Evolutionary conservation across 345 rosid species (phyloP).

Genomic region (Rhizophora mangle): DNA sequence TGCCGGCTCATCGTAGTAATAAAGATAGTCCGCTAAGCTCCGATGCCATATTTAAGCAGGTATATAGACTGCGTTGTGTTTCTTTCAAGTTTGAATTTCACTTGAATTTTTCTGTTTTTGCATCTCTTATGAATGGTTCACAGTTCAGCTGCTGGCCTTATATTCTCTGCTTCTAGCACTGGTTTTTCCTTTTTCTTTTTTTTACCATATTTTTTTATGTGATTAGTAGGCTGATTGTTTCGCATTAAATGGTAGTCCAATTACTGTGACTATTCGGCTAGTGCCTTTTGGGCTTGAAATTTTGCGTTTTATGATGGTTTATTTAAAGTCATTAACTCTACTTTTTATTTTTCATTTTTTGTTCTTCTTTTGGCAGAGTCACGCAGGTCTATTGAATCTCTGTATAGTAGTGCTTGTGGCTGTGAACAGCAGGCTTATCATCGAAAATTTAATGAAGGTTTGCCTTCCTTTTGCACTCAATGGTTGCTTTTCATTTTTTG

Average conservation of each 20-base stretch:
- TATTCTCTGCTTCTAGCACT: no score
- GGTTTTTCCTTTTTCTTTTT: neutral
- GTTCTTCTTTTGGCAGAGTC: slow-evolving; percentile 56
- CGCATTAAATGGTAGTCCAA: no score
- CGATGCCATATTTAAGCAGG: slow-evolving; percentile 81
- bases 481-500: neutral
- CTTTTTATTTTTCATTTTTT: neutral
- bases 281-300: no score
- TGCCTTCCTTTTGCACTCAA: neutral
- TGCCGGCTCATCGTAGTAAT: slow-evolving; percentile 68
- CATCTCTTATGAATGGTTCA: no score
- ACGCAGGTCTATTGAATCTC: slow-evolving; percentile 94
- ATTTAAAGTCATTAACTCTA: neutral
- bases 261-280: no score
- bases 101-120: neutral
- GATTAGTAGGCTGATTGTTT: no score
- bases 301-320: neutral
- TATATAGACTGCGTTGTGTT: slow-evolving; percentile 1
- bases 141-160: no score
- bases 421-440: slow-evolving; percentile 94
- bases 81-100: neutral
- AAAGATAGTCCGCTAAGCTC: slow-evolving; percentile 94
- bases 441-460: slow-evolving; percentile 94
- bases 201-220: no score
- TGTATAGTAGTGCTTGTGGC: slow-evolving; percentile 97